These are phyloP conservation scores for Yarrowia sp. DNA, from an alignment of 805 yeast species.

Conservation along the genomic window DNA sequence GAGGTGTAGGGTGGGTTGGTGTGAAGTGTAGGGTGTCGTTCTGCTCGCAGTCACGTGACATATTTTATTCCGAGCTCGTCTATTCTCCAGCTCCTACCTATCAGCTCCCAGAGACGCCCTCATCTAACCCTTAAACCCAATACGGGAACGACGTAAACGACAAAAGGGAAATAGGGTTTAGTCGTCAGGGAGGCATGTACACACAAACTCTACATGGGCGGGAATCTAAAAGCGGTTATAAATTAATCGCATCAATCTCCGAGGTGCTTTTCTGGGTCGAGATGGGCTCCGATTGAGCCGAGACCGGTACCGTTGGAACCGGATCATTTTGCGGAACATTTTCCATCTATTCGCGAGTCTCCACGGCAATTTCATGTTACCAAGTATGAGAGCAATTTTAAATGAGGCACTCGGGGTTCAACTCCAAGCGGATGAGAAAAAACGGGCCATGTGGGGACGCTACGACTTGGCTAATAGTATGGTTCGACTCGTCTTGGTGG, in stretches of 20 bases:
- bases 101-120: no score
- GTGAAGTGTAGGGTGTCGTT: no score
- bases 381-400: constrained; percentile 11
- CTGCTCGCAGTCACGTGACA: neutral
- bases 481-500: neutral
- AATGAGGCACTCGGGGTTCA: neutral
- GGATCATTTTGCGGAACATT: neutral
- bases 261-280: neutral
- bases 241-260: constrained; percentile 5
- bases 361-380: neutral
- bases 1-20: neutral
- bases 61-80: neutral
- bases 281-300: neutral
- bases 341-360: neutral
- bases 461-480: neutral
- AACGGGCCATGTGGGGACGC: neutral
- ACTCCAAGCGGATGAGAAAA: no score
- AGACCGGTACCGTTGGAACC: neutral
- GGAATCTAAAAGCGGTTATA: constrained; percentile 14
- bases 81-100: no score
- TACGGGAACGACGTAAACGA: constrained; percentile 16
- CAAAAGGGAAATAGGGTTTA: neutral
- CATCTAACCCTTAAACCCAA: neutral
- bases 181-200: constrained; percentile 10
- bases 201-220: constrained; percentile 12